Evolutionary conservation across 306 rosid species (phyloP), one percentile per base, ranked within the genome.

Genomic region (Prosopis cineraria): DNA sequence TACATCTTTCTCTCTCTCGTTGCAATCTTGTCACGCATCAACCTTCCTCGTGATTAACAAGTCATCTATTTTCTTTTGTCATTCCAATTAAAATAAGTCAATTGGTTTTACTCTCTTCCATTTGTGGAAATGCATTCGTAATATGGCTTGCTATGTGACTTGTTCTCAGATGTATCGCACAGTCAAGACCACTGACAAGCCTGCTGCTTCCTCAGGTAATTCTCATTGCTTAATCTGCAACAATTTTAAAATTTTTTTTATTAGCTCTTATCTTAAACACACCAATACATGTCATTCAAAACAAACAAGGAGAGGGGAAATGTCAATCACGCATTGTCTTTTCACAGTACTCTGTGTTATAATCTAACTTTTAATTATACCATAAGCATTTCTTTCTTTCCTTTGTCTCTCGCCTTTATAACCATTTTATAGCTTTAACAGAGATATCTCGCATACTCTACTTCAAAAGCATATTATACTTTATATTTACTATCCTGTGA

Each of bases 121-220:
- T 71, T 34, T 22, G 62, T 60, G 40, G 72, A 78, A 62, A 41
- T 33, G 37, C 66, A 43, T 55, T 62, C 55, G 55, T 41, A 45
- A 76, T 59, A 70, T 59, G 71, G 27, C 55, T 65, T 43, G 62
- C 64, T 33, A 37, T 30, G 33, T 78, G 69, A 63, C 55, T 74
- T 63, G 10, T 85, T 77, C 72, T 53, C 89, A 93, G 98, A 93
- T 93, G 98, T 93, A 93, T 86, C 85, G 98, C 72, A 93, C 98
- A 80, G 97, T 93, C 78, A 93, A 91, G 87, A 91, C 97, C 63
- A 91, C 98, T 85, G 97, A 90, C 93, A 93, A 89, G 58, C 93
- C 98, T 83, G 91, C 94, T 10, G 94, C 94, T 77, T 93, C 97
- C 64, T 90, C 98, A 84, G 98, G 98, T 93, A 91, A 91, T 91